Base-by-base conservation (phyloP, 495 filamentous ascomycete genomes). In the Xylaria flabelliformis region DNA sequence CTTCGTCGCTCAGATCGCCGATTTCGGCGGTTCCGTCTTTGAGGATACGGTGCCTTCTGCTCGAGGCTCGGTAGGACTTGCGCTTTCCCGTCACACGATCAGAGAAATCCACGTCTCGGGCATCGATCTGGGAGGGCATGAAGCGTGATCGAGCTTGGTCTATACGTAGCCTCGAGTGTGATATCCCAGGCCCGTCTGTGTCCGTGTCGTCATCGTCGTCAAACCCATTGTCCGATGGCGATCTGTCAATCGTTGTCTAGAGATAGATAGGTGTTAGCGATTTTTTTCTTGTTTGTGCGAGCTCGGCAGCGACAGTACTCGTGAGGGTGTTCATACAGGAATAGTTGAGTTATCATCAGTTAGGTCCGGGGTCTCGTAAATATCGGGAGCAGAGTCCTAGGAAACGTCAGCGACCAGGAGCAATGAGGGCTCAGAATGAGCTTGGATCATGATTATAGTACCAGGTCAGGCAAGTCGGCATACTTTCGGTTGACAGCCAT, bases 351-450 rank as follows among this genome's bases (percentile, higher is more conserved):
- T 91, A 78, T 96, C 95, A 76, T 97, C 93, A 32, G 89, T 93
- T 74, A 97, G 84, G 71, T 96, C 94, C 76, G 95, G 95, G 59
- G 95, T 97, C 83, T 97, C 95, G 83, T 98, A 98, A 76, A 97
- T 92, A 78, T 97, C 95, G 80, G 94, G 95, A 32, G 94, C 93
- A 32, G 89, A 90, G 79, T 98, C 95, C 94, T 96, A 72, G 24
- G 4, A 44, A 62, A 51, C 21, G 41, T 72, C 44, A 61, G 56
- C 26, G 4, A 46, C 36, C 32, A 48, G 48, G 8, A 73, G 48
- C 59, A 67, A 9, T 36, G 61, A 63, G 21, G 21, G 44, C 55
- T 32, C 32, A 29, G 55, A 51, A 36, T 19, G 21, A 61, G 58
- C 58, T 36, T 29, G 34, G 58, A 61, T 61, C 24, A 15, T 61